Base-by-base conservation (phyloP, 371 early-diverging fungal genomes). In the Actinomucor elegans region DNA sequence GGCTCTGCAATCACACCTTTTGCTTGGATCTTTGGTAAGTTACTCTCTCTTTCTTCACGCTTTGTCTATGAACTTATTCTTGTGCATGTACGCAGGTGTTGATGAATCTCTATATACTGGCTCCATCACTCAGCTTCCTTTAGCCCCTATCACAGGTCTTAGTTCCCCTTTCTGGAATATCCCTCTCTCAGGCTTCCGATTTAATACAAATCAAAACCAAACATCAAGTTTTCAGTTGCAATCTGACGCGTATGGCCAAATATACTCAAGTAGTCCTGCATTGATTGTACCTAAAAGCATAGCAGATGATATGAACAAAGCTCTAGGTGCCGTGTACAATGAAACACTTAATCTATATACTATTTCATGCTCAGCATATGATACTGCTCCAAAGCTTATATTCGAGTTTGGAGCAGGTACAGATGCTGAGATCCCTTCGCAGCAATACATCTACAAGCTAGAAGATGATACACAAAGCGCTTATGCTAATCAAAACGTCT, bases 161-260 rank as follows among this genome's bases (percentile, higher is more conserved):
- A 21, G 20, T 3, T 66, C 66, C 9, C 70, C 70, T 0, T 70
- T 66, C 52, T 70, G 70, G 70, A 70, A 70, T 14, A 33, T 70
- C 3, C 60, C 57, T 4, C 26, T 70, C 4, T 17, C 38, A 17
- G 61, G 66, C 2, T n/a, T 70, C 4, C 28, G 38, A 10, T 32
- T 66, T 9, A 12, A 44, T 17, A 17, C 1, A 3, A 35, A 42
- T 37, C 8, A 11, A 20, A 35, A 28, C 7, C 14, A 14, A 29
- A 21, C 7, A 17, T 26, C 17, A 18, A n/a, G 29, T 6, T 53
- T 36, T 37, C 14, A 44, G 7, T 52, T 52, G 26, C 26, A 29
- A 33, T 20, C 24, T 6, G 48, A 41, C 20, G 35, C 47, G 29
- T 52, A 55, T 18, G 70, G 66, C 17, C 47, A 51, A 15, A 53